Evolutionary conservation across 2,329 filamentous ascomycete species (phyloP).

Genomic region (Cercospora berteroae): DNA sequence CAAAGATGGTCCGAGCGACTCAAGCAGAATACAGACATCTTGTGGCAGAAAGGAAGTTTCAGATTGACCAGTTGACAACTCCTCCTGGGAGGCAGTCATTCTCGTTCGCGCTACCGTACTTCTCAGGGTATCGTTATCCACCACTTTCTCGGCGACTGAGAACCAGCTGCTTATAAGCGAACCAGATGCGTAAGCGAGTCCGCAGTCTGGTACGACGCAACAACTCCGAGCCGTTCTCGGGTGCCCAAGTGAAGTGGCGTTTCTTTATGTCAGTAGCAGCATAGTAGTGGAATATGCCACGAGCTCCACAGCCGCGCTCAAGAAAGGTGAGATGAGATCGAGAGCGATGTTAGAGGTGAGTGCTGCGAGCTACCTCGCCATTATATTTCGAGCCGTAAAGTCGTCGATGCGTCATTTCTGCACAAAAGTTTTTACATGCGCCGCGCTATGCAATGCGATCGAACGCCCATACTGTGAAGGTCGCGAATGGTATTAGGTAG

Average conservation of each 20-base stretch:
- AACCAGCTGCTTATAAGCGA: background rate
- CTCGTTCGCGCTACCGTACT: too few relatives aligned
- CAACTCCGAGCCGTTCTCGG: background rate
- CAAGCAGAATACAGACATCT: background rate
- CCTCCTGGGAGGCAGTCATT: too few relatives aligned
- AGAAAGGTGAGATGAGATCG: background rate
- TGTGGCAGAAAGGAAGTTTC: background rate
- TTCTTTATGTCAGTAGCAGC: too few relatives aligned
- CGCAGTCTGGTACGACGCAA: background rate
- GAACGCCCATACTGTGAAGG: background rate
- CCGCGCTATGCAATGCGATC: background rate
- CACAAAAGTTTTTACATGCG: background rate
- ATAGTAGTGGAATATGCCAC: too few relatives aligned
- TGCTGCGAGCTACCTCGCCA: background rate
- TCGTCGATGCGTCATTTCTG: constrained; percentile 1
- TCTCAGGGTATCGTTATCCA: background rate
- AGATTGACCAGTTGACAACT: background rate
- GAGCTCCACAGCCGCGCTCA: too few relatives aligned
- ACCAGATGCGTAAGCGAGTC: background rate
- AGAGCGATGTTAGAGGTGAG: background rate
- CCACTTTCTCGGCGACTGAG: background rate
- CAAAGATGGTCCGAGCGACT: too few relatives aligned
- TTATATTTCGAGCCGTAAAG: background rate
- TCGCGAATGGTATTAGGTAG: background rate
- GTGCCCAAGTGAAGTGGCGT: too few relatives aligned